Base-by-base conservation (phyloP, 306 rosid species). In the Mimosa bimucronata region DNA sequence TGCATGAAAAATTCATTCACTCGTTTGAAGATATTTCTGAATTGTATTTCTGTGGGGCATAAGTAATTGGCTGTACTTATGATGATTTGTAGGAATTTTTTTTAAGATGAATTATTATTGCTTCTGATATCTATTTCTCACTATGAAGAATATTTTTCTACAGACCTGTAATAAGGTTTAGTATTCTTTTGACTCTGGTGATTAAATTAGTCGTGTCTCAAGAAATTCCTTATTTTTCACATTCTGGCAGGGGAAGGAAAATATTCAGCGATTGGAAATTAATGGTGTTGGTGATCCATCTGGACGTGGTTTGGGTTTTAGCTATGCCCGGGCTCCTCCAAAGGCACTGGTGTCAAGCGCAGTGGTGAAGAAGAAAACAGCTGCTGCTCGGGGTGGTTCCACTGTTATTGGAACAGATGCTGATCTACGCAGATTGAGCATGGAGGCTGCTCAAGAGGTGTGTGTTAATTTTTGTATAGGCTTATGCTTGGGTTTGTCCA, bases 371-470 rank as follows among this genome's bases (percentile, higher is more conserved):
- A 95, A 91, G 82, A 95, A 95, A 85, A 77, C 92, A 16, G 89
- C 91, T 64, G 82, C 95, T 66, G 65, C 81, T n/a, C n/a, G n/a
- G n/a, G n/a, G n/a, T n/a, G n/a, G n/a, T n/a, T n/a, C n/a, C n/a
- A n/a, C n/a, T n/a, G n/a, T n/a, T n/a, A n/a, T n/a, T n/a, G n/a
- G n/a, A n/a, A n/a, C 98, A 65, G 98, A 95, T 89, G 97, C 98
- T 86, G 98, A 95, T 88, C 89, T 95, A 25, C 98, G 98, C 58
- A 91, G 98, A 83, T 88, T 95, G 83, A 95, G 98, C 95, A 95
- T 95, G 98, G 97, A 95, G 82, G 98, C 98, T 75, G 98, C 98
- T 55, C 82, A 97, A 62, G 98, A 95, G 98, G 98, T 93, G 72
- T 60, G 89, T n/a, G 29, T 55, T 21, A 53, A 53, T 23, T 53